These are phyloP conservation scores for Helotiales sp. DNA, from an alignment of 2,329 filamentous ascomycete species.

Conservation along the genomic window DNA sequence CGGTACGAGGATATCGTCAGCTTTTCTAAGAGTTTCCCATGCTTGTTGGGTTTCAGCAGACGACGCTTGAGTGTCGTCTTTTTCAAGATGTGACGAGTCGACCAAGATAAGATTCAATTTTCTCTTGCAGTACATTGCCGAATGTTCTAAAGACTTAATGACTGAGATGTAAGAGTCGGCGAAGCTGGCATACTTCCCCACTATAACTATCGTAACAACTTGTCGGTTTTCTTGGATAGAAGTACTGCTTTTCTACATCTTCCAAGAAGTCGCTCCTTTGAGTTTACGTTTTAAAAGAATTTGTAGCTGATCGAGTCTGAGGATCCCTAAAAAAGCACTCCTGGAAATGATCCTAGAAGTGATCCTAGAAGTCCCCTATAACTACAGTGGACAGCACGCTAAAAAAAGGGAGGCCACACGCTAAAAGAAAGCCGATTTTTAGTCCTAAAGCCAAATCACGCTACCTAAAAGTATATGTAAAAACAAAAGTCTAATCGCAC, in stretches of 20 bases:
- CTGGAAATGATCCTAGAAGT: no score
- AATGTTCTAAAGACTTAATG: conserved; percentile 86
- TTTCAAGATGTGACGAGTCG: conserved; percentile 83
- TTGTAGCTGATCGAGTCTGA: conserved; percentile 62
- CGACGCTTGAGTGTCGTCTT: conserved; percentile 61
- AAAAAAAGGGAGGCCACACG: no score
- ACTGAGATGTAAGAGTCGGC: conserved; percentile 87
- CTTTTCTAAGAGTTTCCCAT: conserved; percentile 79
- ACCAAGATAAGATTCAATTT: conserved; percentile 85
- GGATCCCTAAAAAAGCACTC: no score
- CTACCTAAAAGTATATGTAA: no score
- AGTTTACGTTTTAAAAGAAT: conserved; percentile 54
- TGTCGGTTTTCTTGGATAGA: conserved; percentile 65
- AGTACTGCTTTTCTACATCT: conserved; percentile 75
- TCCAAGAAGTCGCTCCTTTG: conserved; percentile 74
- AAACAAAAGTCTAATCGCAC: no score
- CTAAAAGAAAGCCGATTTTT: no score
- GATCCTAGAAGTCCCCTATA: no score
- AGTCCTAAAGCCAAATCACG: no score
- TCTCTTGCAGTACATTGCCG: conserved; percentile 81
- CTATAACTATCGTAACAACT: conserved; percentile 79
- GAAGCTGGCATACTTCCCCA: conserved; percentile 88
- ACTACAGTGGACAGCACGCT: no score
- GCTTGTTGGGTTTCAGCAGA: conserved; percentile 82
- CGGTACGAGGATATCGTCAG: conserved; percentile 63